These are phyloP conservation scores for Chimonanthus salicifolius DNA, from an alignment of 164 flowering plant species.

Conservation along the genomic window DNA sequence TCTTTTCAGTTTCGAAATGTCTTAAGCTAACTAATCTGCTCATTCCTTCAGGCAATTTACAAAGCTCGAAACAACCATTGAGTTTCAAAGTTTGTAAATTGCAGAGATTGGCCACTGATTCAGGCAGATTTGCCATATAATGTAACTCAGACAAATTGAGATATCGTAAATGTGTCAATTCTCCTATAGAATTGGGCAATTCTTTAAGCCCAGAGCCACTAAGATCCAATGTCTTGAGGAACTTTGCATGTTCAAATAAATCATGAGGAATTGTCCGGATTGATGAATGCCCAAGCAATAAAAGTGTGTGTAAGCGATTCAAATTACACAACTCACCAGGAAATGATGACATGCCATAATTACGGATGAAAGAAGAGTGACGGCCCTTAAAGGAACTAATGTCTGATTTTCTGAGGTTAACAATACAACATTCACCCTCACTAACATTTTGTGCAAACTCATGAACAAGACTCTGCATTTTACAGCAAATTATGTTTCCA, in stretches of 20 bases:
- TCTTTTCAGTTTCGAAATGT: constrained; percentile 3
- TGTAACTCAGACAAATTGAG: neutral
- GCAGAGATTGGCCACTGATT: neutral
- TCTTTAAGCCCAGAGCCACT: neutral
- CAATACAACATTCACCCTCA: neutral
- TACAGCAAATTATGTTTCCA: neutral
- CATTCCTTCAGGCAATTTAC: neutral
- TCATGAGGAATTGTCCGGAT: neutral
- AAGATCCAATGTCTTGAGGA: constrained; percentile 2
- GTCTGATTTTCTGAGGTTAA: neutral
- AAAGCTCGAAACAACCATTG: neutral
- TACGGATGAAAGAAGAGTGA: neutral
- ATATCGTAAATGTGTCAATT: constrained; percentile 5
- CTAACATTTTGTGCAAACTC: constrained; percentile 3
- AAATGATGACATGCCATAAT: neutral
- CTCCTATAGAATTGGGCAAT: neutral
- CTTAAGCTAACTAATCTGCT: constrained; percentile 3
- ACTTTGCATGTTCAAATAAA: neutral
- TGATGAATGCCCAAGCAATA: neutral
- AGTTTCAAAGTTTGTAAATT: constrained; percentile 7
- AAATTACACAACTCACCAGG: neutral
- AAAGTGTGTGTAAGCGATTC: constrained; percentile 4
- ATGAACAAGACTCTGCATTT: constrained; percentile 11
- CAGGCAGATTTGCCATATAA: neutral
- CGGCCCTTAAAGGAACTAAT: neutral